A percentile compares a stretch with the other conserved stretches of the same genome.
phyloP scores from a whole-genome alignment of 768 basidiomycete species.

The Dioszegia crocea region DNA sequence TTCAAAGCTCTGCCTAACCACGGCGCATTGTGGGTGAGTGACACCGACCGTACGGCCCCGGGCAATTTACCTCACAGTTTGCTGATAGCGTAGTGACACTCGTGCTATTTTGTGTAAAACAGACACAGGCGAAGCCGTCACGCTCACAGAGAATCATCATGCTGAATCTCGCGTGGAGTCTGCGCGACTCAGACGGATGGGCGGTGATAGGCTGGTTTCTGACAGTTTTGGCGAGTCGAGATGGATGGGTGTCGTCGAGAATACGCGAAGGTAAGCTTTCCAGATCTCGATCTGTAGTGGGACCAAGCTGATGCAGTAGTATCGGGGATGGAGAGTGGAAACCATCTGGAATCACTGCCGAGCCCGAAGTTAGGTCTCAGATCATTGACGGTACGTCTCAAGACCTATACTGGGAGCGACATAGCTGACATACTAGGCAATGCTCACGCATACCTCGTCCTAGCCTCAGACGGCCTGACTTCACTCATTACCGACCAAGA shows the following conservation, averaged over 20 bases:
- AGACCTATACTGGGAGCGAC: not conserved
- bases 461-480: conserved; percentile 91
- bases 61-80: not conserved
- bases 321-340: conserved; percentile 87
- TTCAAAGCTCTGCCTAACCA: conserved; percentile 68
- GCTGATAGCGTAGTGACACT: conserved; percentile 64
- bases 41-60: not conserved
- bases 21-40: conserved; percentile 84
- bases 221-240: conserved; percentile 92
- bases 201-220: conserved; percentile 71
- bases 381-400: conserved; percentile 63
- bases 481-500: conserved; percentile 89
- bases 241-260: conserved; percentile 87
- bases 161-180: conserved; percentile 86
- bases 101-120: conserved; percentile 76
- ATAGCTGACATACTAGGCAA: conserved; percentile 54
- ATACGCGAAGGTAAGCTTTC: conserved; percentile 71
- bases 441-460: conserved; percentile 79
- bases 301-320: conserved; percentile 51
- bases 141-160: conserved; percentile 93
- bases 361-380: conserved; percentile 77
- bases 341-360: conserved; percentile 83
- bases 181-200: conserved; percentile 77
- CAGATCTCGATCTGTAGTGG: conserved; percentile 8
- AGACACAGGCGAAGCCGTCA: conserved; percentile 65